Evolutionary conservation across 441 rosid genomes (phyloP), one percentile per base, ranked within the genome.

Genomic region (Croton setiger): DNA sequence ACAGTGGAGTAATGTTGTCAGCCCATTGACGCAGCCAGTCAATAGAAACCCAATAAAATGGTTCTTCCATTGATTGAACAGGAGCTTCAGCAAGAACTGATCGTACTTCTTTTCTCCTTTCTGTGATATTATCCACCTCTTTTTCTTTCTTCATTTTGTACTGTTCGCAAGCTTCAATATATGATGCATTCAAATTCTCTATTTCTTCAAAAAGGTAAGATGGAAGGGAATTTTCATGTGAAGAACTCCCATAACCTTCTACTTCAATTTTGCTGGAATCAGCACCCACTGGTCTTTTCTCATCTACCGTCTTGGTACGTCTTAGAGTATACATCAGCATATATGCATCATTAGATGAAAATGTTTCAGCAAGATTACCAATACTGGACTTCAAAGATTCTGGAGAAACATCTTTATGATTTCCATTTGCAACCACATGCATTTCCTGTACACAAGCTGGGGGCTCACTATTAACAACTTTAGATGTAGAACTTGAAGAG

Each of bases 11-110:
- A 70, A 86, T 67, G 70, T 76, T 80, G 75, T 95, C 98, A 65
- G 97, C 93, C 98, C 99, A 95, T 64, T 82, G 86, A 74, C 95
- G 95, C 78, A 95, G 92, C 99, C 99, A 95, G 68, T 89, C 96
- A 20, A 82, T 74, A 71, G 90, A 85, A 76, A 89, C 78, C 99
- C 99, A 92, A 76, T 64, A 89, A 61, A 77, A 92, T 45, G 84
- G 86, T 79, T 84, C 88, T 75, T 81, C 95, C 78, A 72, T 75
- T 54, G 92, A 84, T 67, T 60, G 86, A 71, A 88, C 96, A 44
- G 96, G 88, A 67, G 95, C 95, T 78, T 89, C 97, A 66, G 86
- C 80, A 69, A 95, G 95, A 79, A 90, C 74, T 62, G 90, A 83
- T 64, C 97, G 88, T 79, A 92, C 96, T 80, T 92, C 98, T 76